Base-by-base conservation (phyloP, 2,329 filamentous ascomycete species). In the Colletotrichum musae region DNA sequence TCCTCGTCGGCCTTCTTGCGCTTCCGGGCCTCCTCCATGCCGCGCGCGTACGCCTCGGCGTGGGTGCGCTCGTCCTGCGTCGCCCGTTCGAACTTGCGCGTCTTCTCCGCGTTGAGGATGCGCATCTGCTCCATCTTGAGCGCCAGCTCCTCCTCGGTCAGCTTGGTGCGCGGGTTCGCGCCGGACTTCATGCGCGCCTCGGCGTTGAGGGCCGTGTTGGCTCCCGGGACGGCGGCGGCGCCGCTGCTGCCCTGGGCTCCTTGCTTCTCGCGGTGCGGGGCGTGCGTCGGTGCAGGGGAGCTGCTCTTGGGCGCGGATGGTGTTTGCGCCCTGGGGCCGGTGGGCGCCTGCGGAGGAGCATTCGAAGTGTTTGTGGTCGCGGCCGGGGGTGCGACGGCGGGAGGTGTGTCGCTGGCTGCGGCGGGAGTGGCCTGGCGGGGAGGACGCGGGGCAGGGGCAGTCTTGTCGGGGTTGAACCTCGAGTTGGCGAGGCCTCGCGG, bases 101-200 rank as follows among this genome's bases (percentile, higher is more conserved):
- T 84, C 79, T 88, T 88, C 76, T 91, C 88, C 0, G 85, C 87
- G 0, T 84, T 83, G 0, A 88, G 76, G 9, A 91, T 82, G 65
- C 88, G 88, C 86, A 89, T 90, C 75, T 87, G 81, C 73, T 87
- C 86, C 85, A 91, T 88, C 75, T 89, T 89, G 69, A 81, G 85
- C 0, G 87, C 82, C 4, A 91, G 84, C 77, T 91, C 86, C 1
- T 81, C 79, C 0, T 91, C 88, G 0, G 88, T 90, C 32, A 89
- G 83, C 78, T 90, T 90, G 26, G 85, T 85, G 12, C 88, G 86
- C 26, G 88, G 88, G 78, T 89, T 89, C 13, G 84, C 85, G 68
- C 88, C 88, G 2, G 87, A 89, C 62, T 81, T 80, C 10, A 87
- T 75, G 10, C 88, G 87, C 9, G 80, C 74, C 52, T 82, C 78